Evolutionary conservation across 768 basidiomycete genomes (phyloP), one percentile per base, ranked within the genome.

Genomic region (Termitomyces sp.): DNA sequence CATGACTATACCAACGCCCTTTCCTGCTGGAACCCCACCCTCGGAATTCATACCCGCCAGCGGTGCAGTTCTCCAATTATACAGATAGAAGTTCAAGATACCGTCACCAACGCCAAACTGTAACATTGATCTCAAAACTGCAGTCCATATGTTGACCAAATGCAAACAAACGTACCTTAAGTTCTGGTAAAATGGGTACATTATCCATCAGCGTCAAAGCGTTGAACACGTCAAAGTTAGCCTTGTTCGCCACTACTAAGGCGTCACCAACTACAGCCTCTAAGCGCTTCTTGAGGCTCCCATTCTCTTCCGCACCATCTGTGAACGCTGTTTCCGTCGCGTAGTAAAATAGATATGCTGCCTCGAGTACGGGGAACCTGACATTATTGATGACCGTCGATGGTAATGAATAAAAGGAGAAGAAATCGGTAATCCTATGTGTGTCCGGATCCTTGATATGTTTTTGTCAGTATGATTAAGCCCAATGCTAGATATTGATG

Each of bases 181-280:
- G 80, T 54, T 94, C 91, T 32, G 83, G 75, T 53, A 99, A 69
- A 71, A 99, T 86, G 46, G 80, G 68, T 55, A 84, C 79, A 70
- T 98, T 99, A 70, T 99, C 97, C 89, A 98, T 94, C 62, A 97
- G 70, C 16, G 95, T 95, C 66, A 98, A 71, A 1, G 91, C 92
- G 70, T 99, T 99, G 72, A 98, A 86, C 14, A 99, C 97, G 68
- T 99, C 97, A 65, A 99, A 98, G 41, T 86, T 86, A 47, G 90
- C 89, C 54, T 86, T 80, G 57, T 88, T 83, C 1, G 95, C 95
- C 52, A 94, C 71, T 58, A 89, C 76, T 59, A 98, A 67, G 1
- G 92, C 87, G 70, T 98, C 96, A 9, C 79, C 79, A 26, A 96
- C 77, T 51, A 99, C 75, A 8, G 78, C 77, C 53, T 80, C 74